Base-by-base conservation (phyloP, 345 rosid genomes). In the Limnanthes douglasii region DNA sequence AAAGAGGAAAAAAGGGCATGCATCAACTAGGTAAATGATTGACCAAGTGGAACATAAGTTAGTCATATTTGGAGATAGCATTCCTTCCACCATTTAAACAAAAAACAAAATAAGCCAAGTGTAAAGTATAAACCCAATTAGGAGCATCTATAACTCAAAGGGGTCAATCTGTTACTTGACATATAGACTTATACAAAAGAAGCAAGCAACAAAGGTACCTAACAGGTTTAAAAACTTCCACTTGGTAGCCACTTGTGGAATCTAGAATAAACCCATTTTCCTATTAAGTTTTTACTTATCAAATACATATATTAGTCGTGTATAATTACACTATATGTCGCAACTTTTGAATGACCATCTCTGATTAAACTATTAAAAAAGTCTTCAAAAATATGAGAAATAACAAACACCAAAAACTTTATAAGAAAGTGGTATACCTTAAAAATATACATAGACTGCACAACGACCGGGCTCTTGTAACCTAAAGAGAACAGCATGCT, bases 381-480 rank as follows among this genome's bases (percentile, higher is more conserved):
- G n/a, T n/a, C n/a, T n/a, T n/a, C n/a, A n/a, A n/a, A n/a, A n/a
- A n/a, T n/a, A n/a, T n/a, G n/a, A n/a, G n/a, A n/a, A n/a, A n/a
- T n/a, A n/a, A n/a, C n/a, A n/a, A 31, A 12, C 27, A 33, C 18
- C 1, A 5, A 43, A 34, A 25, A 20, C 24, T 40, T 2, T 5
- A 39, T 11, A 21, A 38, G 47, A 9, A 30, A 37, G 53, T 2
- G n/a, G 3, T 35, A 44, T 51, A 81, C 92, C 96, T 81, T 86
- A 54, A 75, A 90, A 20, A 90, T 90, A 62, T 84, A 90, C 96
- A 84, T 84, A 8, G 98, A 73, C 68, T 90, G 98, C 60, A 84
- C 58, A 54, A 70, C 27, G 10, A 63, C 71, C 5, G 96, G 94
- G 60, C 71, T 77, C 57, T 31, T 77, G 65, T 80, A 84, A 37